Conservation (phyloP, 2,329 filamentous ascomycete species). For the Scedosporium apiospermum region DNA sequence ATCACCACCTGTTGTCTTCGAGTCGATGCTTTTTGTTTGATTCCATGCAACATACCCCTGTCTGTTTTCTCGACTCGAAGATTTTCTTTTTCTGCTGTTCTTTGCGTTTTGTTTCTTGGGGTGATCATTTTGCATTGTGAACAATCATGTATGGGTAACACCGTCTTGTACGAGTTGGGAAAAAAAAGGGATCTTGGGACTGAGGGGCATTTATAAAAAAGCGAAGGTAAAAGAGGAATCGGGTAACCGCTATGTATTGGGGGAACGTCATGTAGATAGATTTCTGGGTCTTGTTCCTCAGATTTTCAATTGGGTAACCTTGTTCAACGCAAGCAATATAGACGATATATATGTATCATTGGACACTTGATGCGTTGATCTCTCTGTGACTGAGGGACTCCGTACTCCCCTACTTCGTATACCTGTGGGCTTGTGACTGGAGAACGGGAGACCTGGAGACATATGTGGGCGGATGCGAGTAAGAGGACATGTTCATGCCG, state of each 20-base stretch:
- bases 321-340: no score
- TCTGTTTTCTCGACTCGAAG: neutral
- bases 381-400: no score
- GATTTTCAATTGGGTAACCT: neutral
- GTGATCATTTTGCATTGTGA: neutral
- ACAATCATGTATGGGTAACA: neutral
- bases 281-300: neutral
- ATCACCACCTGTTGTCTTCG: no score
- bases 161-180: neutral
- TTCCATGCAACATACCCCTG: neutral
- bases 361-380: no score
- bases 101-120: neutral
- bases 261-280: slow-evolving; percentile 1
- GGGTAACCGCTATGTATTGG: neutral
- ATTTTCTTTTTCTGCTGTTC: neutral
- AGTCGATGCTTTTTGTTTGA: neutral
- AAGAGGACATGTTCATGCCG: no score
- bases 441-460: no score
- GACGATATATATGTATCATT: no score
- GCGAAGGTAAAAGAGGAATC: neutral
- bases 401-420: no score
- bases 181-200: neutral
- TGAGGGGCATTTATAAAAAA: neutral
- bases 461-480: no score
- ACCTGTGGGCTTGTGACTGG: no score